A percentile compares a stretch with the other conserved stretches of the same genome.
Conservation (phyloP, 345 rosid genomes). For the Euphorbia peplus region DNA sequence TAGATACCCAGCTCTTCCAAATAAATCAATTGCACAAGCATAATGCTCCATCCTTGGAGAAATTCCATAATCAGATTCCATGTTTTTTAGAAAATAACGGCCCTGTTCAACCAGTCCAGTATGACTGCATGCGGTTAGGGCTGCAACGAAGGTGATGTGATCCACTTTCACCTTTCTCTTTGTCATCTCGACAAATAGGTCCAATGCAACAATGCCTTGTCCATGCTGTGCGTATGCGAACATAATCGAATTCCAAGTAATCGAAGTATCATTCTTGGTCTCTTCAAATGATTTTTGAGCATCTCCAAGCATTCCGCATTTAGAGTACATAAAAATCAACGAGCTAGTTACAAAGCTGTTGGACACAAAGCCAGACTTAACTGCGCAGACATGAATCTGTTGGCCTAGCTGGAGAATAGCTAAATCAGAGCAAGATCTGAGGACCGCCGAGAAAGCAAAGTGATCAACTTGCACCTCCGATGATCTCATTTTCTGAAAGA, state of each 20-base stretch:
- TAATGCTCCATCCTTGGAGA: slow-evolving; percentile 73
- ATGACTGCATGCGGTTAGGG: slow-evolving; percentile 78
- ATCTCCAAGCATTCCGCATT: slow-evolving; percentile 61
- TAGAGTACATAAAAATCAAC: slow-evolving; percentile 71
- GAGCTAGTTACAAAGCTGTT: slow-evolving; percentile 77
- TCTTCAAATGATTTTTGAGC: slow-evolving; percentile 57
- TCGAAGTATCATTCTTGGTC: slow-evolving; percentile 44
- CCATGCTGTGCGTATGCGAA: slow-evolving; percentile 84
- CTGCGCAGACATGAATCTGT: slow-evolving; percentile 53
- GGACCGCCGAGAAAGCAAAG: slow-evolving; percentile 66
- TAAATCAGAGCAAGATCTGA: slow-evolving; percentile 72
- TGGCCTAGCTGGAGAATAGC: slow-evolving; percentile 69
- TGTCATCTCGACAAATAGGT: slow-evolving; percentile 57
- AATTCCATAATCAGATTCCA: slow-evolving; percentile 55
- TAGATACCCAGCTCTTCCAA: slow-evolving; percentile 62
- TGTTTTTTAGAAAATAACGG: slow-evolving; percentile 41
- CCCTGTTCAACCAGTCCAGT: slow-evolving; percentile 63
- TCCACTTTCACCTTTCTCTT: slow-evolving; percentile 49
- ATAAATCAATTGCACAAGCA: slow-evolving; percentile 71
- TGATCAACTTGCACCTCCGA: slow-evolving; percentile 50
- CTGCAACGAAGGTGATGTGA: slow-evolving; percentile 70
- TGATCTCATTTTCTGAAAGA: slow-evolving; percentile 49
- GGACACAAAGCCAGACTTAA: slow-evolving; percentile 49
- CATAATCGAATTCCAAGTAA: slow-evolving; percentile 69
- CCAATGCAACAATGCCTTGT: slow-evolving; percentile 49